These are phyloP conservation scores for Leucosporidium yakuticum DNA, from an alignment of 768 basidiomycete species.

Conservation along the genomic window DNA sequence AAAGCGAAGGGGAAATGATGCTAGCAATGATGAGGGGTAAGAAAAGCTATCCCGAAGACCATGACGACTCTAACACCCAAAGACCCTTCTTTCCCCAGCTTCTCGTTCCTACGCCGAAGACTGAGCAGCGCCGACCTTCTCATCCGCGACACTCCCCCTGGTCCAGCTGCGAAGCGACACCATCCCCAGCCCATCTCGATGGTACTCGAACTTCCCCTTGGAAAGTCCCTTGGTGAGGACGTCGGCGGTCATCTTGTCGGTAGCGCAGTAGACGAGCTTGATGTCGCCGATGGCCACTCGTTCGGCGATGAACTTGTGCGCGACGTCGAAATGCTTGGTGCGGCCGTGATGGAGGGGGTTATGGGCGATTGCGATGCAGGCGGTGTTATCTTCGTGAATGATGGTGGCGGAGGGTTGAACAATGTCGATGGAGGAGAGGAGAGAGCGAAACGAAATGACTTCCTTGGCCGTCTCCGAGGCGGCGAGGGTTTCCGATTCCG, in stretches of 20 bases:
- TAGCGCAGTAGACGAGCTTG: constrained; percentile 31
- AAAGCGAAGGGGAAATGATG: no score
- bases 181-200: no score
- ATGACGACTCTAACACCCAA: no score
- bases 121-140: no score
- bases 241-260: constrained; percentile 39
- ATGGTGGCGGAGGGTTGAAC: neutral
- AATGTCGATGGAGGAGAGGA: constrained; percentile 8
- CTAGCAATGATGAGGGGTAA: no score
- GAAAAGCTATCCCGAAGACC: no score
- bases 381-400: constrained; percentile 40
- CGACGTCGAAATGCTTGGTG: constrained; percentile 47
- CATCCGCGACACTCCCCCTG: no score
- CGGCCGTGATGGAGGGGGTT: constrained; percentile 42
- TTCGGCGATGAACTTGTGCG: constrained; percentile 44
- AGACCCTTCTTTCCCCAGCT: no score
- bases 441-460: constrained; percentile 13
- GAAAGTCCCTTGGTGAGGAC: constrained; percentile 39
- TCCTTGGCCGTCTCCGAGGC: constrained; percentile 1
- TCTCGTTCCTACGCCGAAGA: no score
- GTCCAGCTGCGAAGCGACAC: no score
- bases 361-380: constrained; percentile 41
- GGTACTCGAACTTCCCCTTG: no score
- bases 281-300: constrained; percentile 36
- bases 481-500: constrained; percentile 51